These are phyloP conservation scores for Davidsoniella australis DNA, from an alignment of 2,329 filamentous ascomycete genomes.

Conservation along the genomic window DNA sequence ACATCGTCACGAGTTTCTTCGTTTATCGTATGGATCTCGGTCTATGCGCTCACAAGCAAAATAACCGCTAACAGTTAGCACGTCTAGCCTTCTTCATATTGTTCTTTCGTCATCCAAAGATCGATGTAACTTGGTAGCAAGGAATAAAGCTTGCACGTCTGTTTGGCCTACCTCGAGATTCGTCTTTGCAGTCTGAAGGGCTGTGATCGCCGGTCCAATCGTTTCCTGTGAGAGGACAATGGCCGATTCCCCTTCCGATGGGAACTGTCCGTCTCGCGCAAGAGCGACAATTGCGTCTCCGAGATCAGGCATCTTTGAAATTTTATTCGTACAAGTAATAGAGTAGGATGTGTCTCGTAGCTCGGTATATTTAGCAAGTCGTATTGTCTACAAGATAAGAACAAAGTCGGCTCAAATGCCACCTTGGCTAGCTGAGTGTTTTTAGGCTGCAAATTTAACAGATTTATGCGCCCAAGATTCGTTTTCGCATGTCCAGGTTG, in stretches of 20 bases:
- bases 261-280: conserved; percentile 24
- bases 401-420: too few relatives aligned
- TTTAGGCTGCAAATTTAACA: too few relatives aligned
- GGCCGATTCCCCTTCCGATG: conserved; percentile 21
- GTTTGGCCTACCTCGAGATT: conserved; percentile 23
- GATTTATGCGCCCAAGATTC: too few relatives aligned
- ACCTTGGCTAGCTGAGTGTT: too few relatives aligned
- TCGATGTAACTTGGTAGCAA: not conserved
- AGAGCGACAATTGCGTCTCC: conserved; percentile 26
- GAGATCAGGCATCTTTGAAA: conserved; percentile 14
- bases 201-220: conserved; percentile 24
- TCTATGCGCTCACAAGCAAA: conserved; percentile 22
- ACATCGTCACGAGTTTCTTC: conserved; percentile 63
- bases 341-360: too few relatives aligned
- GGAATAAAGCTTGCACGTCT: not conserved
- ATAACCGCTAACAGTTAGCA: not conserved
- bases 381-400: too few relatives aligned
- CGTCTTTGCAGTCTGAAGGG: conserved; percentile 21
- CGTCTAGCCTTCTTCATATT: not conserved
- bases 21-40: conserved; percentile 60
- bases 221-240: conserved; percentile 23
- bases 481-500: not conserved
- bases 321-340: not conserved
- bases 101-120: not conserved
- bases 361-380: too few relatives aligned